Conservation (phyloP, 805 yeast genomes). For the Yamadazyma akitaensis region DNA sequence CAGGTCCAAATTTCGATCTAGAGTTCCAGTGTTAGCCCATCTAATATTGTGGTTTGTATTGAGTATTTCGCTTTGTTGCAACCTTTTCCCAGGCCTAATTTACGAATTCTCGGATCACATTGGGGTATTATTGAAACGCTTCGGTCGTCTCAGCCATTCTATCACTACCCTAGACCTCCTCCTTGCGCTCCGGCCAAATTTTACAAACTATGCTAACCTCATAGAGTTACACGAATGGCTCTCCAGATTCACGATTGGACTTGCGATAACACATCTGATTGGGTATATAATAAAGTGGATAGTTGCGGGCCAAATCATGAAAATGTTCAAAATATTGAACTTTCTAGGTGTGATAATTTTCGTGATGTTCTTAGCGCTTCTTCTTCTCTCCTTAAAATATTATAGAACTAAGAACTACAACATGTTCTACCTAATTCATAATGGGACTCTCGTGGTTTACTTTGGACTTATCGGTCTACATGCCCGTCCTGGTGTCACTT, state of each 20-base stretch:
- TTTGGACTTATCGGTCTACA: conserved; percentile 51
- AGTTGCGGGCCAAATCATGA: conserved; percentile 28
- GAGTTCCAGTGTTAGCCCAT: conserved; percentile 2
- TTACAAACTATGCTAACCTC: conserved; percentile 45
- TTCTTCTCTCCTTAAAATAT: conserved; percentile 45
- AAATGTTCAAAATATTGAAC: conserved; percentile 40
- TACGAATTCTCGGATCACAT: conserved; percentile 12
- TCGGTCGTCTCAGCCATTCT: conserved; percentile 60
- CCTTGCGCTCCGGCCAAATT: conserved; percentile 54
- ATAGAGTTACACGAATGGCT: conserved; percentile 69
- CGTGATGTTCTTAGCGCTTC: conserved; percentile 30
- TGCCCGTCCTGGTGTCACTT: conserved; percentile 64
- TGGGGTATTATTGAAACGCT: conserved; percentile 43
- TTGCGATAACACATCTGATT: conserved; percentile 48
- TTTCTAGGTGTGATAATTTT: conserved; percentile 51
- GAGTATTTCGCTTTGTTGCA: conserved; percentile 1
- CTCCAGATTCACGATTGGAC: conserved; percentile 51
- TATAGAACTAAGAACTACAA: conserved; percentile 50
- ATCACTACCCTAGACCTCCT: conserved; percentile 57
- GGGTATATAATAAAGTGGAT: conserved; percentile 53
- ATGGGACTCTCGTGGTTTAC: conserved; percentile 44
- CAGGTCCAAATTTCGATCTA: neutral
- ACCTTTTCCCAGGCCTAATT: conserved; percentile 1
- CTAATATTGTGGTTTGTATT: neutral
- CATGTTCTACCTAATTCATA: conserved; percentile 56